A percentile compares a stretch with the other conserved stretches of the same genome.
Conservation (phyloP, 2,329 filamentous ascomycete genomes). For the Xylaria sp. region DNA sequence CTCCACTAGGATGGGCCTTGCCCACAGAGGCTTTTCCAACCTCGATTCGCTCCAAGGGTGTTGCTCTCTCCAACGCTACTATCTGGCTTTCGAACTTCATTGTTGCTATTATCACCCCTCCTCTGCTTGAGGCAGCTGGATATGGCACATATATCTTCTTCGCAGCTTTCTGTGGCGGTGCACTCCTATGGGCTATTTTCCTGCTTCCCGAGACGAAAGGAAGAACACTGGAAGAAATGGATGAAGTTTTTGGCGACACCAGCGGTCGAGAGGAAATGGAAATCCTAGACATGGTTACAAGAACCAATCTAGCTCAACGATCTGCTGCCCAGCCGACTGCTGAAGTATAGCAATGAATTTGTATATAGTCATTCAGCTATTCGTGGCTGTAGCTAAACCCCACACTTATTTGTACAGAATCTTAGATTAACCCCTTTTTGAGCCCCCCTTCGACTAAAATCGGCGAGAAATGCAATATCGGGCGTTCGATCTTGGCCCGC, state of each 20-base stretch:
- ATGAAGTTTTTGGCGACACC: constrained; percentile 22
- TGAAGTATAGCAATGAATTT: too few relatives aligned
- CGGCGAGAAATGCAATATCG: too few relatives aligned
- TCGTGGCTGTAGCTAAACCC: too few relatives aligned
- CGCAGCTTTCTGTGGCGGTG: constrained; percentile 6
- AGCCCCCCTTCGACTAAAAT: too few relatives aligned
- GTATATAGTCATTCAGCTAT: too few relatives aligned
- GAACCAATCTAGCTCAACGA: too few relatives aligned
- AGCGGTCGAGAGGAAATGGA: not conserved
- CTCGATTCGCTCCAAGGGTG: constrained; percentile 71
- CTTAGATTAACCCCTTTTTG: too few relatives aligned
- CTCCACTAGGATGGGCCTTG: constrained; percentile 61
- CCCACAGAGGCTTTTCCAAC: constrained; percentile 70
- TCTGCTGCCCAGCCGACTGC: too few relatives aligned
- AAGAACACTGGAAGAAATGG: constrained; percentile 29
- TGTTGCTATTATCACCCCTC: constrained; percentile 68
- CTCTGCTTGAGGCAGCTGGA: constrained; percentile 63
- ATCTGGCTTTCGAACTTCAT: constrained; percentile 74
- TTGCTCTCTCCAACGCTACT: constrained; percentile 67
- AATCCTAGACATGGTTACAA: not conserved
- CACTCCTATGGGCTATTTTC: constrained; percentile 21
- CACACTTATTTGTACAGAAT: too few relatives aligned
- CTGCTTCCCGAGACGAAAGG: constrained; percentile 28
- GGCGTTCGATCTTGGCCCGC: too few relatives aligned
- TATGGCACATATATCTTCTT: constrained; percentile 69